These are phyloP conservation scores for Rhizophagus clarus DNA, from an alignment of 192 early-diverging fungal species.

Conservation along the genomic window DNA sequence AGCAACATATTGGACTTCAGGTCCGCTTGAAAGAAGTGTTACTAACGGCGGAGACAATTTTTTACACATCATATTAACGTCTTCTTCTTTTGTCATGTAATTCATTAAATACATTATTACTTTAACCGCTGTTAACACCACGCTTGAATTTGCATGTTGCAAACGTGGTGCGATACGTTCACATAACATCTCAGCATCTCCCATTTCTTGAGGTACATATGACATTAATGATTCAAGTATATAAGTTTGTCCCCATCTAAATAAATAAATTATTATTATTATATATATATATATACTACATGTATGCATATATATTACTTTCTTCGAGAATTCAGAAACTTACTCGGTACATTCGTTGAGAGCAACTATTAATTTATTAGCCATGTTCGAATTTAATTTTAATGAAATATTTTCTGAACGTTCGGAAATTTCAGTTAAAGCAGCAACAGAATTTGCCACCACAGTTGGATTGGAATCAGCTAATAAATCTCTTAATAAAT, in stretches of 20 bases:
- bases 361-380: constrained; percentile 90
- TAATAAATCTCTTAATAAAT: constrained; percentile 83
- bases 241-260: constrained; percentile 93
- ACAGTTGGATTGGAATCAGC: constrained; percentile 90
- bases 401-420: constrained; percentile 84
- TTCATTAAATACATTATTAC: constrained; percentile 94
- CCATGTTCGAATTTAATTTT: constrained; percentile 80
- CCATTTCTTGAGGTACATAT: constrained; percentile 82
- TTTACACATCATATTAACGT: constrained; percentile 71
- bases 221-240: constrained; percentile 92
- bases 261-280: constrained; percentile 14
- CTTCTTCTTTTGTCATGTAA: constrained; percentile 83
- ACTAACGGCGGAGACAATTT: constrained; percentile 96
- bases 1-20: constrained; percentile 97
- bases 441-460: constrained; percentile 94
- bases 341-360: constrained; percentile 96
- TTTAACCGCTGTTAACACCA: constrained; percentile 82
- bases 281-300: too few species aligned
- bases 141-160: constrained; percentile 94
- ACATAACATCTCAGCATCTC: constrained; percentile 88
- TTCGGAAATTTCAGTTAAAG: constrained; percentile 92
- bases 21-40: constrained; percentile 83
- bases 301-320: neutral
- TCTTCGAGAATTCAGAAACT: constrained; percentile 5
- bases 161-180: constrained; percentile 89